Conservation (phyloP, 2,329 filamentous ascomycete species). For the Colletotrichum sp. region DNA sequence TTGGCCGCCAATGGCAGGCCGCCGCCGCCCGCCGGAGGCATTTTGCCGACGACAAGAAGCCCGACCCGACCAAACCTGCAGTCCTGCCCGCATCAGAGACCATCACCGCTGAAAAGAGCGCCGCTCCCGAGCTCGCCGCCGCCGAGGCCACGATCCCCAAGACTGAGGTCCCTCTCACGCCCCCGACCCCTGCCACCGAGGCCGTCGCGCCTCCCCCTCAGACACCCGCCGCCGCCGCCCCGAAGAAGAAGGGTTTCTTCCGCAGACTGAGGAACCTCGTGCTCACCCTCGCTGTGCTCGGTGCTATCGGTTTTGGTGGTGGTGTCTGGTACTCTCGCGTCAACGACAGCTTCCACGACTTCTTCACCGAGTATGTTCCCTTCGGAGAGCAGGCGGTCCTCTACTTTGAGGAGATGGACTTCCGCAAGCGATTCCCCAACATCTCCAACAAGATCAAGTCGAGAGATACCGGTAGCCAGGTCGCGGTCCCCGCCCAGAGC, state of each 20-base stretch:
- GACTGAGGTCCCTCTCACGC: constrained; percentile 44
- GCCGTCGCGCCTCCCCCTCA: constrained; percentile 40
- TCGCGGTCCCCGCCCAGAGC: constrained; percentile 85
- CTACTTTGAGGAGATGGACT: constrained; percentile 95
- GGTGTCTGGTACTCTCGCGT: constrained; percentile 92
- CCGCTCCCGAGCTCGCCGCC: constrained; percentile 43
- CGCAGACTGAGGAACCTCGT: constrained; percentile 80
- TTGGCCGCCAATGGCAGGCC: constrained; percentile 63
- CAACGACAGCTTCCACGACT: constrained; percentile 98
- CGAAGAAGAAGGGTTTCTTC: constrained; percentile 68
- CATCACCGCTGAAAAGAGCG: constrained; percentile 50
- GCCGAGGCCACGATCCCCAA: constrained; percentile 41
- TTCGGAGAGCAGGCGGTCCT: constrained; percentile 94
- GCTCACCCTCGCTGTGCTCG: constrained; percentile 76
- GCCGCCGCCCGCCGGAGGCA: constrained; percentile 45
- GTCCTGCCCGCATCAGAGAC: constrained; percentile 61
- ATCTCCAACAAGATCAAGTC: constrained; percentile 44
- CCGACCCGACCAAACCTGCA: constrained; percentile 51
- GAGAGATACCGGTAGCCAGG: constrained; percentile 67
- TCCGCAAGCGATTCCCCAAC: constrained; percentile 79
- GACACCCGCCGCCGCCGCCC: constrained; percentile 38
- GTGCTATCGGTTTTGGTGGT: constrained; percentile 80
- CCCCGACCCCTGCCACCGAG: constrained; percentile 33
- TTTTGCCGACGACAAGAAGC: constrained; percentile 61
- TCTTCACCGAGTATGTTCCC: constrained; percentile 96